These are phyloP conservation scores for Phlebopus sp. DNA, from an alignment of 1,284 basidiomycete genomes.

Conservation along the genomic window DNA sequence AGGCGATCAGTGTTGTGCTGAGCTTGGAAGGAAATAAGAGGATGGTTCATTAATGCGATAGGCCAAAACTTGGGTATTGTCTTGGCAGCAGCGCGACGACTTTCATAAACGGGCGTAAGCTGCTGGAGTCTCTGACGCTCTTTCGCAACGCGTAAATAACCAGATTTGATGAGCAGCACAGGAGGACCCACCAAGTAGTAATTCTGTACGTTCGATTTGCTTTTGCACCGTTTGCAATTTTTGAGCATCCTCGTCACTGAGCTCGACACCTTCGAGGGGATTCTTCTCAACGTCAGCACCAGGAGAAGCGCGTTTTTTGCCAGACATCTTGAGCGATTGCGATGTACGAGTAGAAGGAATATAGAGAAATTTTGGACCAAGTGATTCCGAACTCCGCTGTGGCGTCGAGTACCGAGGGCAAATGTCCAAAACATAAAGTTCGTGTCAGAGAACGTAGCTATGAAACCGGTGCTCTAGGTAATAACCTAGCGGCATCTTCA, in stretches of 20 bases:
- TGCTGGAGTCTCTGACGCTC: conserved; percentile 61
- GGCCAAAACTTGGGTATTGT: conserved; percentile 76
- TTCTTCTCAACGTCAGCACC: conserved; percentile 69
- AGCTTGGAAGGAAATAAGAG: conserved; percentile 55
- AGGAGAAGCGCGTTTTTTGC: conserved; percentile 73
- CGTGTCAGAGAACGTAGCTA: not conserved
- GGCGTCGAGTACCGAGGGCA: conserved; percentile 17
- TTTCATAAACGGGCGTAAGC: conserved; percentile 60
- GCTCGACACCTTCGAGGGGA: conserved; percentile 60
- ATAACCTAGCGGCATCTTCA: conserved; percentile 31
- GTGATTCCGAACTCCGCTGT: conserved; percentile 30
- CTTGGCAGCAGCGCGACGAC: conserved; percentile 63
- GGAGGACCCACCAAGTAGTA: conserved; percentile 59
- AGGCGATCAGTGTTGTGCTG: conserved; percentile 70
- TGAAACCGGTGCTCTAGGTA: not conserved
- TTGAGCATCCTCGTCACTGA: conserved; percentile 65
- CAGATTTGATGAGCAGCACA: conserved; percentile 1
- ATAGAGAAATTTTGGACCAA: conserved; percentile 20
- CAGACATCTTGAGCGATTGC: conserved; percentile 30
- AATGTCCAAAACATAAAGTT: not conserved
- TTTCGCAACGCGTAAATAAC: conserved; percentile 29
- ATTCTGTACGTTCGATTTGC: conserved; percentile 64
- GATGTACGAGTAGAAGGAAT: conserved; percentile 2
- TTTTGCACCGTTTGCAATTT: conserved; percentile 62
- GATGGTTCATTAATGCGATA: conserved; percentile 70